Percentiles rank a stretch among this genome's conserved stretches.
These are phyloP conservation scores for Endoconidiophora polonica DNA, from an alignment of 2,329 filamentous ascomycete genomes.

Conservation along the genomic window DNA sequence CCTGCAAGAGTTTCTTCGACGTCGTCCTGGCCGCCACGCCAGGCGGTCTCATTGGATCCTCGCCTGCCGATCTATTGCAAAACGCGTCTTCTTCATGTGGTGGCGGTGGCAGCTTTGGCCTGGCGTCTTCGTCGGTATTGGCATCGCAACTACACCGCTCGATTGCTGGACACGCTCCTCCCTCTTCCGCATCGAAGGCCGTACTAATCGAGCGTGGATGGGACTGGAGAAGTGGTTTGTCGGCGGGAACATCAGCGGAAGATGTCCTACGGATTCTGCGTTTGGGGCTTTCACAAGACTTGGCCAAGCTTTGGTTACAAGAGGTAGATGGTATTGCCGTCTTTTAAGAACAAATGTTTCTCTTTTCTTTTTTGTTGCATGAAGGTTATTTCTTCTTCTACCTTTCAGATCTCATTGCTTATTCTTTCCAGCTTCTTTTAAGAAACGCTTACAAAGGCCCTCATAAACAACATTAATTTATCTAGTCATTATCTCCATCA, in stretches of 20 bases:
- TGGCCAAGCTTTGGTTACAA: constrained; percentile 52
- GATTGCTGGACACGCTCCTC: constrained; percentile 32
- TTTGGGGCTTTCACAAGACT: constrained; percentile 55
- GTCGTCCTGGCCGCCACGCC: constrained; percentile 53
- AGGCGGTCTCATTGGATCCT: constrained; percentile 43
- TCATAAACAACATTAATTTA: no score
- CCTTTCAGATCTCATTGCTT: background rate
- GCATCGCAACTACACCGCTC: constrained; percentile 45
- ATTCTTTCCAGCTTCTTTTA: background rate
- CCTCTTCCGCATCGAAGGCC: constrained; percentile 11
- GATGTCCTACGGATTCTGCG: constrained; percentile 61
- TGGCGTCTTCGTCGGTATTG: constrained; percentile 55
- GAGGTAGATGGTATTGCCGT: constrained; percentile 41
- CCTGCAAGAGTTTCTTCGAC: constrained; percentile 63
- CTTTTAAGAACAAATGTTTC: constrained; percentile 18
- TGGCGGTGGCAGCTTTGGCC: constrained; percentile 37
- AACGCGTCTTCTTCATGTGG: constrained; percentile 30
- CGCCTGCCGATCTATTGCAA: constrained; percentile 46
- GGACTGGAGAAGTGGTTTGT: constrained; percentile 71
- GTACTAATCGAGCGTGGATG: constrained; percentile 37
- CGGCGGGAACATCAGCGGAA: constrained; percentile 41
- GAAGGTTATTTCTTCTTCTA: background rate
- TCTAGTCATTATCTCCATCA: no score
- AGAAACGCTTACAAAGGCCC: no score
- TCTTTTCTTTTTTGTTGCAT: background rate